Percentiles rank a stretch among this genome's conserved stretches.
These are phyloP conservation scores for Sphagnum magellanicum DNA, from an alignment of 228 moss, liverwort and hornwort species.

Conservation along the genomic window DNA sequence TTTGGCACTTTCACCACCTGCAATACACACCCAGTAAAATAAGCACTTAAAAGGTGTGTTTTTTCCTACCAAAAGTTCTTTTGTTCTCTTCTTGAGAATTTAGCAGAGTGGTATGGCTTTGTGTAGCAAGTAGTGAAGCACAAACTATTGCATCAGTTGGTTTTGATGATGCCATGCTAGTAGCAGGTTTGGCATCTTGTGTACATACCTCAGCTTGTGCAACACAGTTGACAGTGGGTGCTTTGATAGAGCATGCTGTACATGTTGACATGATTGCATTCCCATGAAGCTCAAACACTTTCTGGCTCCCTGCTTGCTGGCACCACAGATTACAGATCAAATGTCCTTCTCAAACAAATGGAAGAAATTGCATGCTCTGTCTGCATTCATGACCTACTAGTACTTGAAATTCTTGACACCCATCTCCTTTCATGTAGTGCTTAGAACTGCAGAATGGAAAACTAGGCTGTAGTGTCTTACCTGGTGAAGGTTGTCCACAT, in stretches of 20 bases:
- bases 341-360: too few species aligned
- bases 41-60: neutral
- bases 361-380: too few species aligned
- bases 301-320: slow-evolving; percentile 32
- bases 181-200: too few species aligned
- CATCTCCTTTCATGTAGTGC: too few species aligned
- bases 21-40: too few species aligned
- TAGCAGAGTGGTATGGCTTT: too few species aligned
- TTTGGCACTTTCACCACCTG: slow-evolving; percentile 31
- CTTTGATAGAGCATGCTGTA: slow-evolving; percentile 30
- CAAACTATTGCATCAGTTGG: too few species aligned
- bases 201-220: slow-evolving; percentile 23
- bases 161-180: too few species aligned
- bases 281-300: slow-evolving; percentile 36
- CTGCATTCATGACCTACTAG: too few species aligned
- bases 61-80: neutral
- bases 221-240: slow-evolving; percentile 17
- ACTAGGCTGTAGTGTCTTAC: neutral
- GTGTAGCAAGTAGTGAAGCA: too few species aligned
- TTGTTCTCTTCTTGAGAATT: too few species aligned
- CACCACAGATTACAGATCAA: neutral
- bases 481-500: slow-evolving; percentile 43
- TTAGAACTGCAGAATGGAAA: neutral
- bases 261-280: slow-evolving; percentile 35
- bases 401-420: too few species aligned